Percentiles rank a stretch among this genome's conserved stretches.
Evolutionary conservation across 306 rosid genomes (phyloP).

Genomic region (Bauhinia variegata): DNA sequence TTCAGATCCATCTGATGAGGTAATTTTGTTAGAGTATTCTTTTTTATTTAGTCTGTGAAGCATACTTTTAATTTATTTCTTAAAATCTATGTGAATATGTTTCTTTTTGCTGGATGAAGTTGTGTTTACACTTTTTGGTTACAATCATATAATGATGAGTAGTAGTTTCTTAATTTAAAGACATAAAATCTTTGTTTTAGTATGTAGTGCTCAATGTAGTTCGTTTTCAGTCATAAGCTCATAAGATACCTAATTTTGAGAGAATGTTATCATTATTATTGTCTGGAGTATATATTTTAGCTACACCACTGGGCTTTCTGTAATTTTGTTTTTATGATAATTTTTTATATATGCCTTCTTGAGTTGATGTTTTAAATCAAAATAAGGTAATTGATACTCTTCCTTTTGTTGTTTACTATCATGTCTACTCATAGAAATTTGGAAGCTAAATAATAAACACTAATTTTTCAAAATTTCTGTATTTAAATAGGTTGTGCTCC

Average conservation of each 20-base stretch:
- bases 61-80: no score
- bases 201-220: no score
- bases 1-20: slow-evolving; percentile 91
- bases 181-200: no score
- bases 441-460: neutral
- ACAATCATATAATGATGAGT: no score
- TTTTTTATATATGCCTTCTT: slow-evolving; percentile 29
- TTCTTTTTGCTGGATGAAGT: no score
- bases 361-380: neutral
- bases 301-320: slow-evolving; percentile 8
- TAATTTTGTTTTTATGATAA: neutral
- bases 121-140: no score
- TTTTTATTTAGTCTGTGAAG: neutral
- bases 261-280: neutral
- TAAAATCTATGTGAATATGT: no score
- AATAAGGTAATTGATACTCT: neutral
- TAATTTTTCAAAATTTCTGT: slow-evolving; percentile 27
- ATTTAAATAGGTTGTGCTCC: slow-evolving; percentile 81
- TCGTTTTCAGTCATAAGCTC: no score
- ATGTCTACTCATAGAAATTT: neutral
- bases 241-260: neutral
- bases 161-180: no score
- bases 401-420: slow-evolving; percentile 28
- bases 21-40: slow-evolving; percentile 39
- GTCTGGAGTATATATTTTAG: neutral